Evolutionary conservation across 805 yeast genomes (phyloP).

Genomic region (Saccharomycopsis sp.): DNA sequence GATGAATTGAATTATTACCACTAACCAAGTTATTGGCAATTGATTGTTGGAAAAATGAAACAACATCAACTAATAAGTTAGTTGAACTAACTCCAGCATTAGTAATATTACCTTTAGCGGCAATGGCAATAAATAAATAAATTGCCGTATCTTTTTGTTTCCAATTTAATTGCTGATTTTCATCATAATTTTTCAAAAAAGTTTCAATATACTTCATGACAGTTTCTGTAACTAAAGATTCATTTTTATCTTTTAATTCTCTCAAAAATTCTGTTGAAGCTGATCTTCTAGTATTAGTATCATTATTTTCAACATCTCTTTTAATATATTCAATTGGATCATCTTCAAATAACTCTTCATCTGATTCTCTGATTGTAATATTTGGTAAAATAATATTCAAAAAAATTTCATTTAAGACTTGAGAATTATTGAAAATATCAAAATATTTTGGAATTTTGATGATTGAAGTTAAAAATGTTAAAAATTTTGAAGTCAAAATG

Average conservation of each 20-base stretch:
- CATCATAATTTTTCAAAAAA: constrained; percentile 44
- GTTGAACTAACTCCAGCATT: constrained; percentile 81
- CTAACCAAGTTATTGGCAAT: constrained; percentile 73
- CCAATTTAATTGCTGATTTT: constrained; percentile 57
- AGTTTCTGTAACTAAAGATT: constrained; percentile 60
- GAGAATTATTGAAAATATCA: constrained; percentile 51
- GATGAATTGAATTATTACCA: constrained; percentile 42
- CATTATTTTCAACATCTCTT: constrained; percentile 91
- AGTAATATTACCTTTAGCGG: constrained; percentile 85
- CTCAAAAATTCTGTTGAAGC: constrained; percentile 88
- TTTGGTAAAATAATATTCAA: constrained; percentile 85
- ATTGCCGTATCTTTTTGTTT: constrained; percentile 78
- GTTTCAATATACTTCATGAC: constrained; percentile 63
- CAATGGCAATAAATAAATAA: constrained; percentile 77
- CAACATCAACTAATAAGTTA: constrained; percentile 75
- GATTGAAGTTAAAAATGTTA: constrained; percentile 75
- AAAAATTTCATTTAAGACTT: constrained; percentile 62
- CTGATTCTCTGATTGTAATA: constrained; percentile 73
- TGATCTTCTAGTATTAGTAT: constrained; percentile 83
- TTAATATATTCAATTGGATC: constrained; percentile 92
- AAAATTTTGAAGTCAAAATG: constrained; percentile 67
- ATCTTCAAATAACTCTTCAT: constrained; percentile 90
- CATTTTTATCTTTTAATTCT: constrained; percentile 72
- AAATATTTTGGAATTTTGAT: constrained; percentile 60
- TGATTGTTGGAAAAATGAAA: constrained; percentile 69